Base-by-base conservation (phyloP, 2,329 filamentous ascomycete species). In the Talaromyces sp. region DNA sequence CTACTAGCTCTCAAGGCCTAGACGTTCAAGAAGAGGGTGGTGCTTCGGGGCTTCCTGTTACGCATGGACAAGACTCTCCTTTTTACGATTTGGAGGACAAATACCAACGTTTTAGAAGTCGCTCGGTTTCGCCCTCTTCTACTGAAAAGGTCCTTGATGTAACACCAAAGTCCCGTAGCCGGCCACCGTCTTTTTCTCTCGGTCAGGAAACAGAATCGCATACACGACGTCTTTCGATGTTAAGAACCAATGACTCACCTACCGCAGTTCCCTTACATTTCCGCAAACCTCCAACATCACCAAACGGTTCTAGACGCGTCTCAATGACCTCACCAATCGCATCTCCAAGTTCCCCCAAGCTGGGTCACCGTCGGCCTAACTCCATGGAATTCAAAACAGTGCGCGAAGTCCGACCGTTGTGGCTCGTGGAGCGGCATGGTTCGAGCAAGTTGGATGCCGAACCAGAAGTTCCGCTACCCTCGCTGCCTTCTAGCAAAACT, bases 401-500 rank as follows among this genome's bases (percentile, higher is more conserved):
- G 18, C 84, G 84, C 60, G 91, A 95, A 70, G 88, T 93, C 69
- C 88, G 90, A 67, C 93, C 93, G 0, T 78, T 97, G 8, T 94
- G 90, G 75, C 86, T 96, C 27, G 85, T 96, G 6, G 90, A 96
- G 73, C 87, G 81, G 33, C 85, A 82, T 66, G 76, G 78, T 23
- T 65, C 71, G 9, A 70, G 65, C 18, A 81, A 82, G 68, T 69
- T 72, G 18, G 76, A 73, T 65, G 72, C 69, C 16, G 72, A 78
- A 44, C 64, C 65, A 14, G 75, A 79, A 30, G 79, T 79, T 57
- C 68, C 75, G 4, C 72, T 80, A 54, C 82, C 82, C 36, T 79
- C 79, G n/a, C 72, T 84, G 10, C 82, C 82, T 44, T 79, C 79
- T 5, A 84, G 82, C 69, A 76, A 78, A 66, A 75, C 72, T n/a